Conservation (phyloP, 139 green algal genomes). For the Astrephomene gubernaculifera region DNA sequence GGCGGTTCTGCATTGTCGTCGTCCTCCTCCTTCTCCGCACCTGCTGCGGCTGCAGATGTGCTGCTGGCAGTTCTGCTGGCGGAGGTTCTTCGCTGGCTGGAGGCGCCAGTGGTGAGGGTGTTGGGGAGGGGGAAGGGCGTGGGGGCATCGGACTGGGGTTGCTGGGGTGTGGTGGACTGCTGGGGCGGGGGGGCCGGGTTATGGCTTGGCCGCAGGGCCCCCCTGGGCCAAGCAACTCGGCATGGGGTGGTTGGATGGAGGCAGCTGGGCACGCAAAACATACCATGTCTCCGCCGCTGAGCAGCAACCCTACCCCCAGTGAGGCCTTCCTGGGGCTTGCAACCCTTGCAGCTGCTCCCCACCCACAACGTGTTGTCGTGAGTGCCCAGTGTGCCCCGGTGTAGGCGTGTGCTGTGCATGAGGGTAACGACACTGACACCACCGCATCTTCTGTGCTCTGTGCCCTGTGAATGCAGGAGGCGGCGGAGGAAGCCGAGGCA, state of each 20-base stretch:
- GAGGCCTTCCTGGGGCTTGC: no score
- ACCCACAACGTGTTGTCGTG: no score
- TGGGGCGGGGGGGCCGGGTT: no score
- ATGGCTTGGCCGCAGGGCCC: no score
- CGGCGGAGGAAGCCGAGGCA: not conserved
- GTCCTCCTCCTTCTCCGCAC: not conserved
- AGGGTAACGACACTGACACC: not conserved
- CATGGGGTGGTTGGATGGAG: no score
- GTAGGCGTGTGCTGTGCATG: not conserved
- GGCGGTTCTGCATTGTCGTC: no score
- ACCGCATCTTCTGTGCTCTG: not conserved
- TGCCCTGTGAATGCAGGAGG: not conserved
- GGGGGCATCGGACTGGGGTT: not conserved
- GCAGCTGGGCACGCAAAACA: no score
- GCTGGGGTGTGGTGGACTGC: not conserved
- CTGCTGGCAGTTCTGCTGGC: constrained; percentile 14
- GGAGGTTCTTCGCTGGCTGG: constrained; percentile 34
- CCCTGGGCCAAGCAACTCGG: no score
- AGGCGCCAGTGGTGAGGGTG: constrained; percentile 15
- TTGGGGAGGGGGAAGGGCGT: not conserved
- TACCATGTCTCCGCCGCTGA: no score
- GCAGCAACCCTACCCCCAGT: no score
- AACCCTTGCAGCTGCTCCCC: no score
- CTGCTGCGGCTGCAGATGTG: not conserved
- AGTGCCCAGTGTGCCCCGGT: not conserved